A percentile compares a stretch with the other conserved stretches of the same genome.
These are phyloP conservation scores for Diaporthe amygdali DNA, from an alignment of 2,329 filamentous ascomycete genomes.

Conservation along the genomic window DNA sequence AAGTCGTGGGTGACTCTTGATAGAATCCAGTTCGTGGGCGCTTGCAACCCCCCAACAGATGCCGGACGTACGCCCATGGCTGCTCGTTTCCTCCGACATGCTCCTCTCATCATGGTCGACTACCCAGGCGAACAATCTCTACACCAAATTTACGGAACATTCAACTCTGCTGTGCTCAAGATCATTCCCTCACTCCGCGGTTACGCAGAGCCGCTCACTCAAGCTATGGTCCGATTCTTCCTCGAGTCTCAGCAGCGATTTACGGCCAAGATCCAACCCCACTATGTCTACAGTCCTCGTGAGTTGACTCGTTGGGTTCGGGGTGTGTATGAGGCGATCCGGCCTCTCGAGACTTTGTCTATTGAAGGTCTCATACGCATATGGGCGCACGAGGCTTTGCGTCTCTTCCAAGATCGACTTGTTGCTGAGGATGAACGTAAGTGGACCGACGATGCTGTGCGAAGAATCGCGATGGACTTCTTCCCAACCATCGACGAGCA, in stretches of 20 bases:
- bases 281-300: constrained; percentile 99
- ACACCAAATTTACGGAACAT: constrained; percentile 97
- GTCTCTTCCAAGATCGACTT: constrained; percentile 95
- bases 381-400: constrained; percentile 96
- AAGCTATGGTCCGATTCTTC: constrained; percentile 97
- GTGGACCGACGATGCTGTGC: constrained; percentile 92
- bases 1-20: constrained; percentile 98
- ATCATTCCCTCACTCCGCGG: constrained; percentile 94
- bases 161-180: constrained; percentile 95
- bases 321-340: constrained; percentile 95
- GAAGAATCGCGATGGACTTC: constrained; percentile 83
- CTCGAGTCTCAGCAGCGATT: constrained; percentile 93
- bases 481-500: constrained; percentile 96
- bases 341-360: constrained; percentile 84
- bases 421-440: constrained; percentile 92
- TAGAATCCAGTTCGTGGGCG: constrained; percentile 97
- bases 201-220: constrained; percentile 91
- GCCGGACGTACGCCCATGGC: constrained; percentile 95
- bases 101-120: constrained; percentile 99
- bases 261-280: constrained; percentile 94
- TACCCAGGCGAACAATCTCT: constrained; percentile 96
- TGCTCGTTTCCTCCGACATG: constrained; percentile 91
- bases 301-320: constrained; percentile 98
- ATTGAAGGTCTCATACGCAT: constrained; percentile 94
- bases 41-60: constrained; percentile 97